Evolutionary conservation across 2,329 filamentous ascomycete species (phyloP).

Genomic region (Penicillium polonicum): DNA sequence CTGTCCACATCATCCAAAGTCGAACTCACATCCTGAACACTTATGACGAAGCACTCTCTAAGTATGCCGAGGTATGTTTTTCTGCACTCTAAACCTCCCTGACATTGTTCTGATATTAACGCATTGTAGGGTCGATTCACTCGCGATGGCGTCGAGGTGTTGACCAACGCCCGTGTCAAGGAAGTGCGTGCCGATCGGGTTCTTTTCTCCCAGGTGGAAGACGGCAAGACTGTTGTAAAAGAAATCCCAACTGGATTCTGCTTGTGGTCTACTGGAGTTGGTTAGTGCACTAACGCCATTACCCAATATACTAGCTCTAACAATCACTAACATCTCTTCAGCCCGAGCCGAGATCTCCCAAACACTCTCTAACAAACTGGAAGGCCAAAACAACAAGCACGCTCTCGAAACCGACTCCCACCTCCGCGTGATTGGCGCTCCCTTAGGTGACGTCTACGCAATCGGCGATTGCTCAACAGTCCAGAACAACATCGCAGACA

Average conservation of each 20-base stretch:
- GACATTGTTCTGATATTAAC: constrained; percentile 6
- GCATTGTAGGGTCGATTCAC: constrained; percentile 66
- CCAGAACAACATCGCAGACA: constrained; percentile 92
- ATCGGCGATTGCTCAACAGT: constrained; percentile 96
- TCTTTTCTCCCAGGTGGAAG: constrained; percentile 79
- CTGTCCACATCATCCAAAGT: constrained; percentile 94
- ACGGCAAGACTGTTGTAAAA: constrained; percentile 76
- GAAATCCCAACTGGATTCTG: constrained; percentile 96
- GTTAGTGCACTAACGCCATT: constrained; percentile 32
- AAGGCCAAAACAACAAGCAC: constrained; percentile 79
- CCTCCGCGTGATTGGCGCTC: constrained; percentile 82
- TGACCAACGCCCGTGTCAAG: constrained; percentile 90
- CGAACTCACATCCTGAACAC: constrained; percentile 95
- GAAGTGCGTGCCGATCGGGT: constrained; percentile 83
- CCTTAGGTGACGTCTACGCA: constrained; percentile 91
- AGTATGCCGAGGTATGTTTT: constrained; percentile 70
- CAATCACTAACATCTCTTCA: constrained; percentile 18
- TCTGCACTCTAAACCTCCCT: not conserved
- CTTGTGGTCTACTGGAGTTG: constrained; percentile 93
- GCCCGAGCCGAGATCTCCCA: constrained; percentile 78
- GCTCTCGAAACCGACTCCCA: constrained; percentile 94
- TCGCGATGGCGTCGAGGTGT: constrained; percentile 84
- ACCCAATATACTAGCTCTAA: not conserved
- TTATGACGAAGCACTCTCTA: constrained; percentile 90
- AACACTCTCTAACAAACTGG: constrained; percentile 72